Conservation (phyloP, 163 green algal genomes). For the Scenedesmus sp. region DNA sequence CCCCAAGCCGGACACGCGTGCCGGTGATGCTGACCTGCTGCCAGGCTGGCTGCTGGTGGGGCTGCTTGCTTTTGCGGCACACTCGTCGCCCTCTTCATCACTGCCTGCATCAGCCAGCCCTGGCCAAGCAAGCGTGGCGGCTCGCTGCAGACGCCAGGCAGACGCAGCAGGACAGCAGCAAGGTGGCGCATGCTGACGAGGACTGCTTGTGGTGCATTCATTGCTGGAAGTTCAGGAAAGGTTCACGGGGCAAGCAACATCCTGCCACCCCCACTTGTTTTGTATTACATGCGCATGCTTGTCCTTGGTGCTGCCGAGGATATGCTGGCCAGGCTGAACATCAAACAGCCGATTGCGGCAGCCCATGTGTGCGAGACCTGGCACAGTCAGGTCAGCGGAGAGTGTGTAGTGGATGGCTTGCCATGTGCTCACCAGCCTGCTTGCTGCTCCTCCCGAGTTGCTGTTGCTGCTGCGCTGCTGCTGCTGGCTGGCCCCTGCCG, state of each 20-base stretch:
- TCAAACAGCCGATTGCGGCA: too few species aligned
- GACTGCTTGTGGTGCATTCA: too few species aligned
- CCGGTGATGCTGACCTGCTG: background rate
- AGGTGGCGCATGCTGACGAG: too few species aligned
- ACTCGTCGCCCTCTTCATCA: background rate
- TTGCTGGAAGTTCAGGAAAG: too few species aligned
- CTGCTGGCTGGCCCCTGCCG: background rate
- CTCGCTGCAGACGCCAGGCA: background rate
- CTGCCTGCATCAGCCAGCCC: background rate
- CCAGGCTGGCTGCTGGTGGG: background rate
- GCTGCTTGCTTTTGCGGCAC: background rate
- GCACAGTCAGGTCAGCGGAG: too few species aligned
- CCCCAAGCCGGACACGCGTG: background rate
- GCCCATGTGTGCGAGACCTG: too few species aligned
- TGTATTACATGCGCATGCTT: background rate
- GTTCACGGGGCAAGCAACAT: too few species aligned
- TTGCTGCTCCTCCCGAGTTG: background rate
- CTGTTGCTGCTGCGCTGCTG: conserved; percentile 18
- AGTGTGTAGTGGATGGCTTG: too few species aligned
- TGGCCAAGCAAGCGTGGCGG: conserved; percentile 29
- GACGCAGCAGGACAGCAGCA: background rate
- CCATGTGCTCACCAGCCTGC: conserved; percentile 29
- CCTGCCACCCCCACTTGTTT: too few species aligned
- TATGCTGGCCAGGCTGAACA: too few species aligned
- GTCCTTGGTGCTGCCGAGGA: too few species aligned